These are phyloP conservation scores for Sordaria brevicollis DNA, from an alignment of 495 filamentous ascomycete genomes.

Conservation along the genomic window DNA sequence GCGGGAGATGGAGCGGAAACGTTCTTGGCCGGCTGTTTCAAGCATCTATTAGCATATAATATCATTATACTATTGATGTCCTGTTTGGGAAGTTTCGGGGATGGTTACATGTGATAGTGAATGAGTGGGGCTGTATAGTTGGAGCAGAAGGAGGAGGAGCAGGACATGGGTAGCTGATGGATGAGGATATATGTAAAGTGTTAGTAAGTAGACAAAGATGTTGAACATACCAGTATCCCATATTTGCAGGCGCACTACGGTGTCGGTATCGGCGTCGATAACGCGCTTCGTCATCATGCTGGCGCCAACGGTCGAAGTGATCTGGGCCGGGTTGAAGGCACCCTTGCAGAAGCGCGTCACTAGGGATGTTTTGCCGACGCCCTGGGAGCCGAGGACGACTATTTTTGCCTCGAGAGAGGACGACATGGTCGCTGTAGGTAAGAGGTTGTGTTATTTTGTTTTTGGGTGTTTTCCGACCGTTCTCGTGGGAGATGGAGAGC, in stretches of 20 bases:
- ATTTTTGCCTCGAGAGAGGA: constrained; percentile 84
- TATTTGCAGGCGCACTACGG: constrained; percentile 74
- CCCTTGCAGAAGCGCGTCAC: constrained; percentile 80
- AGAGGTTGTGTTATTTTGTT: constrained; percentile 8
- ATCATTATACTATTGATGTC: background rate
- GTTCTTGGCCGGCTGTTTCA: constrained; percentile 69
- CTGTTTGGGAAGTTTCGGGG: background rate
- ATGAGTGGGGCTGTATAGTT: background rate
- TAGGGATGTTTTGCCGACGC: constrained; percentile 90
- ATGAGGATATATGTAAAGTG: background rate
- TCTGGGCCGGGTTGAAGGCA: constrained; percentile 58
- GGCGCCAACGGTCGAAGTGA: constrained; percentile 79
- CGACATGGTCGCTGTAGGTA: constrained; percentile 38
- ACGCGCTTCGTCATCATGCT: constrained; percentile 91
- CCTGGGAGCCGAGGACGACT: constrained; percentile 80
- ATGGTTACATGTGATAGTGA: background rate
- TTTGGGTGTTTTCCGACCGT: background rate
- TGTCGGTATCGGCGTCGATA: constrained; percentile 70
- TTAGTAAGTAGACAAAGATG: background rate
- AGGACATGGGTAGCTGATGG: background rate
- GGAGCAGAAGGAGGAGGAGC: background rate
- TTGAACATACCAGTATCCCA: constrained; percentile 62
- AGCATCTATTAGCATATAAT: background rate
- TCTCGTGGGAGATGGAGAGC: background rate
- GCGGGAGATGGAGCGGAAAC: constrained; percentile 84